Evolutionary conservation across 805 yeast species (phyloP).

Genomic region (Metschnikowia similis): DNA sequence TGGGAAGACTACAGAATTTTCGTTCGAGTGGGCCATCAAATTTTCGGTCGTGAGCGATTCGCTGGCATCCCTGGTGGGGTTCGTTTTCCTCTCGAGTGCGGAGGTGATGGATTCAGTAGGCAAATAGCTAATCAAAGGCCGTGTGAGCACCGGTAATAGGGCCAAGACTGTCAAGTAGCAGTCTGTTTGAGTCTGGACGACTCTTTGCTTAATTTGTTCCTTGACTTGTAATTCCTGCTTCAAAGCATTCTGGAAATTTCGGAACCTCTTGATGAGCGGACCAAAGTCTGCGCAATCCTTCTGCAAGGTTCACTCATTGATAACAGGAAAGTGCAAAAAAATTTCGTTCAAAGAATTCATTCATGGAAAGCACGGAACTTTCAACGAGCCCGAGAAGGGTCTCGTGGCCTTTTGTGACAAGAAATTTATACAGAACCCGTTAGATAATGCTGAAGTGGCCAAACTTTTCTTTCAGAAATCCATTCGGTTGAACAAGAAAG

Average conservation of each 20-base stretch:
- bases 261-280: slow-evolving; percentile 40
- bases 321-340: slow-evolving; percentile 53
- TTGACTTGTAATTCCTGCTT: slow-evolving; percentile 39
- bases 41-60: slow-evolving; percentile 44
- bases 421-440: slow-evolving; percentile 50
- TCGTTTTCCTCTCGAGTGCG: slow-evolving; percentile 60
- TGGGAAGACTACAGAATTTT: slow-evolving; percentile 17
- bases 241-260: slow-evolving; percentile 37
- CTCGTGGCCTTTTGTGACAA: slow-evolving; percentile 57
- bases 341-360: too few relatives aligned
- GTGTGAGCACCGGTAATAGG: slow-evolving; percentile 69
- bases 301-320: slow-evolving; percentile 24
- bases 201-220: slow-evolving; percentile 66
- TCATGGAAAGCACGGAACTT: slow-evolving; percentile 69
- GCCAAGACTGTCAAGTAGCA: slow-evolving; percentile 81
- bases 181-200: slow-evolving; percentile 88
- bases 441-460: slow-evolving; percentile 63
- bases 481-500: slow-evolving; percentile 79
- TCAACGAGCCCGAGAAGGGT: slow-evolving; percentile 80
- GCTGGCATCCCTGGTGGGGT: slow-evolving; percentile 27
- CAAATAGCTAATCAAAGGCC: slow-evolving; percentile 55
- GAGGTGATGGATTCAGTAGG: slow-evolving; percentile 73
- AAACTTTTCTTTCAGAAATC: slow-evolving; percentile 72
- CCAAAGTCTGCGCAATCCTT: slow-evolving; percentile 24
- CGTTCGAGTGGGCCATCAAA: slow-evolving; percentile 31